These are phyloP conservation scores for Labyrinthula sp. DNA, from an alignment of 352 stramenopile genomes.

Conservation along the genomic window DNA sequence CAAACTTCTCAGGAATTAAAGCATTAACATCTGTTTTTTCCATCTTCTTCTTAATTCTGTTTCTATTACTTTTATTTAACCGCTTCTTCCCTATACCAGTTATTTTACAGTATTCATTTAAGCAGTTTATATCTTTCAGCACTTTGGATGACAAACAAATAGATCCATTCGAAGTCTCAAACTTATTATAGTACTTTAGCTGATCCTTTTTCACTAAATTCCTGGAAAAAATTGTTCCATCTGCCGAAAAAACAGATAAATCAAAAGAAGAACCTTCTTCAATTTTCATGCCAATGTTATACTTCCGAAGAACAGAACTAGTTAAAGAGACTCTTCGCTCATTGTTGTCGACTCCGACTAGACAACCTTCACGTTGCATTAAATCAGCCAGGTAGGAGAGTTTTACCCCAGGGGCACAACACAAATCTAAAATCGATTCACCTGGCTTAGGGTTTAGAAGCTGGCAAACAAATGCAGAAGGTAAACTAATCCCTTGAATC, in stretches of 20 bases:
- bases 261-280: background rate
- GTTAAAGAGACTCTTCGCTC: slow-evolving; percentile 51
- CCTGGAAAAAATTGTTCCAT: slow-evolving; percentile 45
- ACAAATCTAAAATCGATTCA: slow-evolving; percentile 71
- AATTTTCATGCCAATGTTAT: slow-evolving; percentile 46
- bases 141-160: too few species aligned
- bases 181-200: too few species aligned
- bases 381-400: slow-evolving; percentile 63
- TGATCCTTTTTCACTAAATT: slow-evolving; percentile 35
- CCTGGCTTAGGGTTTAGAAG: slow-evolving; percentile 44
- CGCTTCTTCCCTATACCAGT: background rate
- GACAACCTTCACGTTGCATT: slow-evolving; percentile 12
- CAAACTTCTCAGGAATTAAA: slow-evolving; percentile 42
- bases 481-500: slow-evolving; percentile 48
- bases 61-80: slow-evolving; percentile 38
- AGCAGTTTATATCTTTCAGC: too few species aligned
- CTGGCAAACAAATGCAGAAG: slow-evolving; percentile 47
- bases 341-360: slow-evolving; percentile 61
- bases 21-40: background rate
- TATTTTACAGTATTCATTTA: too few species aligned
- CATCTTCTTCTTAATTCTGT: slow-evolving; percentile 69
- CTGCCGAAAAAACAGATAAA: slow-evolving; percentile 45
- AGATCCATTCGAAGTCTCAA: too few species aligned
- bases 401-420: slow-evolving; percentile 70
- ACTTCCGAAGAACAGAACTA: slow-evolving; percentile 68